Evolutionary conservation across 208 protist genomes (phyloP).

Genomic region (Crithidia expoeki): DNA sequence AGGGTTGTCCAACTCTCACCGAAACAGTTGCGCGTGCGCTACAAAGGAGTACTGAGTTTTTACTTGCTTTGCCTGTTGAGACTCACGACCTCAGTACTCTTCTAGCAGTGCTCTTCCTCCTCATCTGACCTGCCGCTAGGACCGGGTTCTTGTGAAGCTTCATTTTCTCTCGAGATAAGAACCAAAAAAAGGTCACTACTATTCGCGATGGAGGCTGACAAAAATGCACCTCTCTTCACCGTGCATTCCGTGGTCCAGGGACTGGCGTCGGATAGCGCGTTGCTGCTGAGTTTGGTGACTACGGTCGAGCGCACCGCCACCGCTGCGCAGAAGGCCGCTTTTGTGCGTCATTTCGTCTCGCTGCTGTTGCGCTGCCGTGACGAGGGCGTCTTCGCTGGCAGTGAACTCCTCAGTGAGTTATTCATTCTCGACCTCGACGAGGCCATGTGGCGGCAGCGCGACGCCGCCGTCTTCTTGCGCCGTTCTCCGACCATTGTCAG

Average conservation of each 20-base stretch:
- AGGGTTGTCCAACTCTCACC: too few species aligned
- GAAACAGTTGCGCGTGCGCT: too few species aligned
- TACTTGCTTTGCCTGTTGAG: too few species aligned
- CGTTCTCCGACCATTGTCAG: conserved; percentile 14
- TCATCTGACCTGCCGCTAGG: too few species aligned
- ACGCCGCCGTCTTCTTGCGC: conserved; percentile 14
- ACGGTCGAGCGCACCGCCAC: conserved; percentile 26
- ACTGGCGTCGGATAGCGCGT: conserved; percentile 34
- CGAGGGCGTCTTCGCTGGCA: conserved; percentile 30
- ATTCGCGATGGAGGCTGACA: not conserved
- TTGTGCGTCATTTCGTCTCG: conserved; percentile 32
- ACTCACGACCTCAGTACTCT: conserved; percentile 1
- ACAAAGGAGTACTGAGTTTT: too few species aligned
- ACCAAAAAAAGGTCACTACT: not conserved
- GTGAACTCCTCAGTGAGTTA: conserved; percentile 38
- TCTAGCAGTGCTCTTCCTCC: too few species aligned
- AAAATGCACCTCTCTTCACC: conserved; percentile 16
- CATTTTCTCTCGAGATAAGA: conserved; percentile 7
- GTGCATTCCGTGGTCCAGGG: conserved; percentile 34
- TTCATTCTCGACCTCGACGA: conserved; percentile 47
- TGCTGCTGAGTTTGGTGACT: conserved; percentile 38
- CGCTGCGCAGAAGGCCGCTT: conserved; percentile 32
- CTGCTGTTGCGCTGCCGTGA: conserved; percentile 39
- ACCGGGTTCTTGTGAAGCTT: too few species aligned
- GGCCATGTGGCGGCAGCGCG: conserved; percentile 34